Evolutionary conservation across 106 monocot species (phyloP), one percentile per base, ranked within the genome.

Genomic region (Dendrobium catenatum): DNA sequence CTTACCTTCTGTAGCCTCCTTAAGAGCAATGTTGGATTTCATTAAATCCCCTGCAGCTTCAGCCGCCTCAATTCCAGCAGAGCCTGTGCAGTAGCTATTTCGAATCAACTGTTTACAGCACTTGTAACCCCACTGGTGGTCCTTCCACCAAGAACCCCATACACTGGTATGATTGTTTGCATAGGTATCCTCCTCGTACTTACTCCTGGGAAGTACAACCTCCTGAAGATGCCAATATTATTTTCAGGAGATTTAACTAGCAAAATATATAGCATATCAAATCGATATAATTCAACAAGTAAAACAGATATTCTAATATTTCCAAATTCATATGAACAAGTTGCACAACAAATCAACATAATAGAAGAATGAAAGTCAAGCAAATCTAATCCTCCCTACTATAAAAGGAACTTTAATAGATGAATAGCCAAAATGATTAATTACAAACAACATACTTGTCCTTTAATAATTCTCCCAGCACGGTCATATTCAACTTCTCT

Each of bases 131-230:
- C 97, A 98, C 27, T 94, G 92, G 55, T 92, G 89, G 83, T 98
- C 92, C 85, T 89, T 98, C 97, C 97, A 98, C 97, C 97, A 98
- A 10, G 97, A 98, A 72, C 97, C 97, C 97, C 97, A 98, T 16
- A 94, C 94, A 81, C 72, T 81, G 4, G 90, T 98, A 78, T 94
- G 97, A 64, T 98, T 98, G 82, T 98, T 98, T 27, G 89, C 88
- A 77, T 81, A 94, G 4, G 89, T 85, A 80, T 98, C 94, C 81
- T 98, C 97, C 78, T 98, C 97, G 33, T 94, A 98, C 42, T 98
- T 98, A 81, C 94, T 94, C 78, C 72, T 94, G 20, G 97, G 97
- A 79, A 98, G 88, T 48, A 89, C 47, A 27, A 81, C 82, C 83
- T 97, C 96, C 88, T 94, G 83, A 19, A 85, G 31, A n/a, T 13